These are phyloP conservation scores for Porogramme epimiltina DNA, from an alignment of 1,284 basidiomycete genomes.

Conservation along the genomic window DNA sequence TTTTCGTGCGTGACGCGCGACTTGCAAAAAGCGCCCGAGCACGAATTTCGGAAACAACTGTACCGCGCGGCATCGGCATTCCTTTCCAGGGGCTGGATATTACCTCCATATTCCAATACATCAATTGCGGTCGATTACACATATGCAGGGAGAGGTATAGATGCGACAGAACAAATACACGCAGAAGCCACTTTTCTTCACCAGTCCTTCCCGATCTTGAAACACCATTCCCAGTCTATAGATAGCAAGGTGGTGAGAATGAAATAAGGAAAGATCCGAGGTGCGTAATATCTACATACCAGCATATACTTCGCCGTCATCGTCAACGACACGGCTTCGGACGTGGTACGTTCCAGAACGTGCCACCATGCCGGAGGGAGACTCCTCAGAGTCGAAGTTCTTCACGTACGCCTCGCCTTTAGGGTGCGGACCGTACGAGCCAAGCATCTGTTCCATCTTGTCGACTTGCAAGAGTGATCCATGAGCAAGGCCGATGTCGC, in stretches of 20 bases:
- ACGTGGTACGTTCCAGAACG: slow-evolving; percentile 79
- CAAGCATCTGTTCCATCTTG: slow-evolving; percentile 89
- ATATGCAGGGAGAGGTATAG: slow-evolving; percentile 25
- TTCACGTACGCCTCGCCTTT: slow-evolving; percentile 62
- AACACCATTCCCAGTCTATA: slow-evolving; percentile 79
- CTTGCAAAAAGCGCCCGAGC: too few relatives aligned
- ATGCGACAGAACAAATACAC: slow-evolving; percentile 22
- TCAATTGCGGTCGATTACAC: slow-evolving; percentile 14
- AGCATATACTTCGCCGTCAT: slow-evolving; percentile 76
- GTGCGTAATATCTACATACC: slow-evolving; percentile 58
- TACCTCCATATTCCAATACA: slow-evolving; percentile 15
- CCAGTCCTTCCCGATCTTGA: slow-evolving; percentile 86
- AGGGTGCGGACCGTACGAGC: slow-evolving; percentile 78
- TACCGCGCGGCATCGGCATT: neutral
- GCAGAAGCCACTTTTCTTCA: slow-evolving; percentile 30
- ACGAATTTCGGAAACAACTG: neutral
- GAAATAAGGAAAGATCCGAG: neutral
- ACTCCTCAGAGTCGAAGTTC: slow-evolving; percentile 78
- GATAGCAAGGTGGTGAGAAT: slow-evolving; percentile 1
- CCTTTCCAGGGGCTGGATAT: neutral
- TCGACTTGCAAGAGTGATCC: too few relatives aligned
- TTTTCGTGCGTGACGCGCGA: too few relatives aligned
- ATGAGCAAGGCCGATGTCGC: neutral
- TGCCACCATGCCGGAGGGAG: slow-evolving; percentile 82
- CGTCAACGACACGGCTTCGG: slow-evolving; percentile 80